phyloP scores from a whole-genome alignment of 2,329 filamentous ascomycete species.

The Colletotrichum sp. region DNA sequence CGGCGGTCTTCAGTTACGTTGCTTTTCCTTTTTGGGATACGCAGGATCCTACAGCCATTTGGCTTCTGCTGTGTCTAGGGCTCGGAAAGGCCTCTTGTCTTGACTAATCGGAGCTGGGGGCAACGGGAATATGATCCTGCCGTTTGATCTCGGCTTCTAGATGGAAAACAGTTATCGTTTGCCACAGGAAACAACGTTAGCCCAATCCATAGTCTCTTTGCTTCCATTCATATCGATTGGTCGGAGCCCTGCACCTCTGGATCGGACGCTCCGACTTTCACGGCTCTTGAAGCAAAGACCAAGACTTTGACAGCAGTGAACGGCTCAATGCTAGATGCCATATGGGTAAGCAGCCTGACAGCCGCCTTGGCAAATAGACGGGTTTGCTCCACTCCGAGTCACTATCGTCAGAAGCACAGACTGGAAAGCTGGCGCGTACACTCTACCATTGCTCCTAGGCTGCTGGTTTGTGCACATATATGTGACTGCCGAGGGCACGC shows the following conservation, averaged over 20 bases:
- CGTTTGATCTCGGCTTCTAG: neutral
- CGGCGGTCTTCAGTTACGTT: neutral
- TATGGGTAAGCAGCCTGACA: neutral
- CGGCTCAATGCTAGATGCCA: neutral
- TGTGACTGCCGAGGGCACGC: neutral
- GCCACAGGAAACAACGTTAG: neutral
- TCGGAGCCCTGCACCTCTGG: neutral
- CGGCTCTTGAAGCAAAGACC: neutral
- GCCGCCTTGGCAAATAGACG: neutral
- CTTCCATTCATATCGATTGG: neutral
- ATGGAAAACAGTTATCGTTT: neutral
- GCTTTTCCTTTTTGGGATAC: neutral
- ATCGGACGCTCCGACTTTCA: neutral
- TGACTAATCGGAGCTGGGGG: neutral
- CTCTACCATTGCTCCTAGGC: neutral
- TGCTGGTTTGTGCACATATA: neutral
- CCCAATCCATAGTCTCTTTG: neutral
- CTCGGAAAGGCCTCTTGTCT: neutral
- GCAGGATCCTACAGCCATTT: neutral
- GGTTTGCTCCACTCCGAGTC: neutral
- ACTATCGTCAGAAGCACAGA: neutral
- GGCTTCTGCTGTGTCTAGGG: neutral
- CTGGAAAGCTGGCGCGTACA: neutral
- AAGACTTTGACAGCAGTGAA: neutral
- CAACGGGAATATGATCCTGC: neutral